These are phyloP conservation scores for Pseudogymnoascus sp. DNA, from an alignment of 2,329 filamentous ascomycete species.

Conservation along the genomic window DNA sequence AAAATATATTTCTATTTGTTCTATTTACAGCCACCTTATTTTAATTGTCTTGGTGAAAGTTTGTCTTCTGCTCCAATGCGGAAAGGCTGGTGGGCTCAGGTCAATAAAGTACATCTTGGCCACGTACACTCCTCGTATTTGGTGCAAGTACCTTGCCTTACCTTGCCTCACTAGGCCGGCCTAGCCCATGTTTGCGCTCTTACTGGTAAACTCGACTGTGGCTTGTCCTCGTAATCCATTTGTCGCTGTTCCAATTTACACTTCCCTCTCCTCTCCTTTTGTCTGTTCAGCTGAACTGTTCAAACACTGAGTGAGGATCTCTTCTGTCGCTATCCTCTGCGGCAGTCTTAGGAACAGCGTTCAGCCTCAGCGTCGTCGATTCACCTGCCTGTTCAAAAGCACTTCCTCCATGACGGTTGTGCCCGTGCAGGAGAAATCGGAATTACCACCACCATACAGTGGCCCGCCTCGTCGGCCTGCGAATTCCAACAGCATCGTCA, in stretches of 20 bases:
- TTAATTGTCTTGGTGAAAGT: not conserved
- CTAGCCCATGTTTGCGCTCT: constrained; percentile 8
- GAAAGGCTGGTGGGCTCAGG: not conserved
- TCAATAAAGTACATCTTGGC: not conserved
- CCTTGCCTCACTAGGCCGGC: not conserved
- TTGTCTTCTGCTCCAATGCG: not conserved
- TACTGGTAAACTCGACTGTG: not conserved
- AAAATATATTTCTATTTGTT: too few species aligned
- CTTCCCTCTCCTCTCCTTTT: not conserved
- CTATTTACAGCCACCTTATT: not conserved
- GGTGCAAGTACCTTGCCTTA: not conserved
- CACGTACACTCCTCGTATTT: not conserved
- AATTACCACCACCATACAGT: not conserved
- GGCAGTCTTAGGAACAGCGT: not conserved
- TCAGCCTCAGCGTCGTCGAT: not conserved
- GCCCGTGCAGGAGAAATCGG: not conserved
- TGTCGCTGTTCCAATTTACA: constrained; percentile 1
- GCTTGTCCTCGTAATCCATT: constrained; percentile 6
- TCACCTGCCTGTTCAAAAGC: not conserved
- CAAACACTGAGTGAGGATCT: not conserved
- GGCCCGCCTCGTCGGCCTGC: not conserved
- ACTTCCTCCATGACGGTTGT: not conserved
- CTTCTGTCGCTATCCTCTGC: not conserved
- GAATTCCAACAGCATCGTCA: constrained; percentile 9
- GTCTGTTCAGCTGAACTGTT: not conserved